A percentile compares a stretch with the other conserved stretches of the same genome.
phyloP scores from a whole-genome alignment of 495 filamentous ascomycete species.

The Elaphomyces granulatus region DNA sequence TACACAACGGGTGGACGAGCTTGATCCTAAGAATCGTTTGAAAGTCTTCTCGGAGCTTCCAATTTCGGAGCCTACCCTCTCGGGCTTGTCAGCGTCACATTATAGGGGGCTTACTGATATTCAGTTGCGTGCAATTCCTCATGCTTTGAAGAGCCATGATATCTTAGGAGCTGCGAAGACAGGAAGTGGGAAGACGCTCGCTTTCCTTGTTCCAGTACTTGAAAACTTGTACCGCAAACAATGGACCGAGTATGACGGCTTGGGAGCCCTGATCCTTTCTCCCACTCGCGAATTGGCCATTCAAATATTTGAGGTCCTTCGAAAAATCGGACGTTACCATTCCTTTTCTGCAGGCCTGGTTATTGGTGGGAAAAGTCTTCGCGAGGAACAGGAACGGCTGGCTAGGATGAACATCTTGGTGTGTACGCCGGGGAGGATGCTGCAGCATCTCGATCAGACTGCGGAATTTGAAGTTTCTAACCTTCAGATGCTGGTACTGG shows the following conservation, averaged over 20 bases:
- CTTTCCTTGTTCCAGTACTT: slow-evolving; percentile 82
- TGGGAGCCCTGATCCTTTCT: slow-evolving; percentile 85
- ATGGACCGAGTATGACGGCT: slow-evolving; percentile 83
- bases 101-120: slow-evolving; percentile 87
- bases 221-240: slow-evolving; percentile 85
- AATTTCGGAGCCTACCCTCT: slow-evolving; percentile 67
- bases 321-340: slow-evolving; percentile 81
- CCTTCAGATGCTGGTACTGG: slow-evolving; percentile 82
- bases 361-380: slow-evolving; percentile 84
- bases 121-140: slow-evolving; percentile 71
- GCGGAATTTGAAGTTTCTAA: slow-evolving; percentile 80
- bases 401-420: slow-evolving; percentile 96
- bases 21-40: slow-evolving; percentile 34
- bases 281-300: slow-evolving; percentile 91
- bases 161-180: slow-evolving; percentile 95
- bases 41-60: slow-evolving; percentile 64
- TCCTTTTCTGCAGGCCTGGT: slow-evolving; percentile 85
- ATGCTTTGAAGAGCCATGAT: slow-evolving; percentile 74
- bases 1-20: slow-evolving; percentile 32
- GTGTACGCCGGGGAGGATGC: slow-evolving; percentile 85
- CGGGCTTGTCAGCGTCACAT: slow-evolving; percentile 71
- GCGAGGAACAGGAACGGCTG: slow-evolving; percentile 75
- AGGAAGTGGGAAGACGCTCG: slow-evolving; percentile 89
- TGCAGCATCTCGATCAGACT: slow-evolving; percentile 94
- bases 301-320: slow-evolving; percentile 92